A percentile compares a stretch with the other conserved stretches of the same genome.
Conservation (phyloP, 2,329 filamentous ascomycete genomes). For the Botrytis galanthina region DNA sequence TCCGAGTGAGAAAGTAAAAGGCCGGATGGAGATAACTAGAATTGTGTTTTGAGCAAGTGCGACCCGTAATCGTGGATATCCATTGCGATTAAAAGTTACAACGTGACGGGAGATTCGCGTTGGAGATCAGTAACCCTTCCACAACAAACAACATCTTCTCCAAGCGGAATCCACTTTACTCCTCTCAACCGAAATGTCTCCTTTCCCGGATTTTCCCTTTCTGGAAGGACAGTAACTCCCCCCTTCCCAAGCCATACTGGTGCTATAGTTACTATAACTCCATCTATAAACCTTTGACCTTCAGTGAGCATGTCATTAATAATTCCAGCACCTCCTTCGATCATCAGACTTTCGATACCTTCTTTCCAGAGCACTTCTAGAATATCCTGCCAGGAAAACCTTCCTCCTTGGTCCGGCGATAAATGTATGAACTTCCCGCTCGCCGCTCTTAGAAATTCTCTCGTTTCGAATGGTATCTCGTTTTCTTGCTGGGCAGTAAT, state of each 20-base stretch:
- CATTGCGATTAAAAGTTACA: not conserved
- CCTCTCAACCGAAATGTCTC: constrained; percentile 23
- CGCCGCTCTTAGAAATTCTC: constrained; percentile 5
- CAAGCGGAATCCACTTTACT: constrained; percentile 29
- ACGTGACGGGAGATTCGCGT: too few relatives aligned
- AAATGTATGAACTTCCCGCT: constrained; percentile 25
- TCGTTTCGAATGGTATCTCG: not conserved
- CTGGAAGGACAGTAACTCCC: constrained; percentile 74
- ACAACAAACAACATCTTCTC: constrained; percentile 30
- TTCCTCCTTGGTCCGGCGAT: not conserved
- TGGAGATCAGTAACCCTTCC: constrained; percentile 20
- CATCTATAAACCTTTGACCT: constrained; percentile 64
- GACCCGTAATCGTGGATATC: not conserved
- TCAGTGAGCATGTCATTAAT: constrained; percentile 76
- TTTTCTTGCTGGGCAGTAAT: constrained; percentile 45
- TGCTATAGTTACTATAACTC: constrained; percentile 83
- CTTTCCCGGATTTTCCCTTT: constrained; percentile 14
- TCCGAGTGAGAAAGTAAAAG: not conserved
- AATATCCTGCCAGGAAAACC: constrained; percentile 2
- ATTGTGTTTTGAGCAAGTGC: not conserved
- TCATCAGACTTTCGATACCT: constrained; percentile 72
- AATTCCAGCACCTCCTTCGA: constrained; percentile 81
- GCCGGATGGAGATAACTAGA: not conserved
- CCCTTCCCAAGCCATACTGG: constrained; percentile 86
- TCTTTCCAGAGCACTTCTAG: not conserved